Evolutionary conservation across 2,329 filamentous ascomycete genomes (phyloP), one percentile per base, ranked within the genome.

Genomic region (Phyllachora maydis): DNA sequence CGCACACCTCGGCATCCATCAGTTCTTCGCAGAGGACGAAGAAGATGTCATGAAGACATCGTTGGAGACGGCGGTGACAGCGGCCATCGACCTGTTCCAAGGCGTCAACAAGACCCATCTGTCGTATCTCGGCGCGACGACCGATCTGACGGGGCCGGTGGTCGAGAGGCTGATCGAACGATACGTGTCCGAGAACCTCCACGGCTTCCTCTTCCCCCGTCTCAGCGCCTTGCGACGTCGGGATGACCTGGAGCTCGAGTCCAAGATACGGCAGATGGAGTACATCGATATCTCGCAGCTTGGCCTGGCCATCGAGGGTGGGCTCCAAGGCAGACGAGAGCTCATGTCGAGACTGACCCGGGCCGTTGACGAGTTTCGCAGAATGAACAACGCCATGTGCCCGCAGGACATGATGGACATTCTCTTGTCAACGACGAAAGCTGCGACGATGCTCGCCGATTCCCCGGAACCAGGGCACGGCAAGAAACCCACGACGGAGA

Each of bases 91-190:
- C 39, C 59, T 95, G 1, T 98, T 98, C 35, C 85, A 95, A 38
- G 71, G 72, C 29, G 85, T 98, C 5, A 88, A 98, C 43, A 92
- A 92, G 44, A 79, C 91, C 38, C 88, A 95, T 38, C 55, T 98
- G 14, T 93, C 85, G 3, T 59, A 91, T 17, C 59, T 98, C 4
- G 88, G 83, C 11, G 78, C 83, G 4, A 92, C 82, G 2, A 98
- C 90, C 3, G 82, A 93, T 41, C 52, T 98, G 24, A 95, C 88
- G 0, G 85, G 88, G 0, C 79, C 83, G 2, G 53, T 90, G 6
- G 83, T 98, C 2, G 90, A 98, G 49, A 71, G 78, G 30, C 59
- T 98, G 37, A 93, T 98, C 33, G 88, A 98, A 47, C 72, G 82
- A 22, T 93, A 98, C 47, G 70, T 98, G 19, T 69, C 79, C 0